Evolutionary conservation across 78 protist genomes (phyloP).

Genomic region (Polysphondylium violaceum): DNA sequence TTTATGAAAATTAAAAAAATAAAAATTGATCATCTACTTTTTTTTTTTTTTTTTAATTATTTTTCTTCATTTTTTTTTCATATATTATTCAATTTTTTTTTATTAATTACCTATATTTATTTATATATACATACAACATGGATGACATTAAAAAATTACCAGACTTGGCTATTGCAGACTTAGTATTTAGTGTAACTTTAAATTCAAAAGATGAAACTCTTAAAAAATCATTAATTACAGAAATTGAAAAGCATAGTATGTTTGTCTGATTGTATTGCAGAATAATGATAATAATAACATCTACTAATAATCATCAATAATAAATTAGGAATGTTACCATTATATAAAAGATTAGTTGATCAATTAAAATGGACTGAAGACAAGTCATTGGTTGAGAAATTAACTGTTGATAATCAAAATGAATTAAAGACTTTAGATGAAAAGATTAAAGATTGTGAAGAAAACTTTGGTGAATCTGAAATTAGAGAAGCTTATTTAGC

Average conservation of each 20-base stretch:
- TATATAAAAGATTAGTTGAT: conserved; percentile 84
- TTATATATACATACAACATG: not conserved
- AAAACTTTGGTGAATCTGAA: conserved; percentile 97
- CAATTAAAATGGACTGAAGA: conserved; percentile 80
- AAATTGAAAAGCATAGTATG: conserved; percentile 71
- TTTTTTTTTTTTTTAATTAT: not conserved
- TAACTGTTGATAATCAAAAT: conserved; percentile 65
- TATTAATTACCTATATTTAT: not conserved
- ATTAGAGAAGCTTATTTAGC: conserved; percentile 93
- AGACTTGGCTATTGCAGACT: conserved; percentile 54
- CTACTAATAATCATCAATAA: not conserved
- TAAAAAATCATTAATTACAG: conserved; percentile 21
- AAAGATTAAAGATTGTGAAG: conserved; percentile 90
- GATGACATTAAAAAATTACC: conserved; percentile 73
- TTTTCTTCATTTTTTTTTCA: no score
- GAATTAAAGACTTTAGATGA: conserved; percentile 78
- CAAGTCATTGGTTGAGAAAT: conserved; percentile 4
- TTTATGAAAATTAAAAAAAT: not conserved
- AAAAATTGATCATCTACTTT: not conserved
- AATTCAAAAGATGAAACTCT: not conserved
- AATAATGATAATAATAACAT: not conserved
- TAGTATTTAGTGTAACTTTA: conserved; percentile 37
- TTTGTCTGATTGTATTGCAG: not conserved
- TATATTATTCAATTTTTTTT: not conserved
- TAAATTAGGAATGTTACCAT: conserved; percentile 84